Conservation (phyloP, 2,329 filamentous ascomycete species). For the Gnomoniopsis smithogilvyi region DNA sequence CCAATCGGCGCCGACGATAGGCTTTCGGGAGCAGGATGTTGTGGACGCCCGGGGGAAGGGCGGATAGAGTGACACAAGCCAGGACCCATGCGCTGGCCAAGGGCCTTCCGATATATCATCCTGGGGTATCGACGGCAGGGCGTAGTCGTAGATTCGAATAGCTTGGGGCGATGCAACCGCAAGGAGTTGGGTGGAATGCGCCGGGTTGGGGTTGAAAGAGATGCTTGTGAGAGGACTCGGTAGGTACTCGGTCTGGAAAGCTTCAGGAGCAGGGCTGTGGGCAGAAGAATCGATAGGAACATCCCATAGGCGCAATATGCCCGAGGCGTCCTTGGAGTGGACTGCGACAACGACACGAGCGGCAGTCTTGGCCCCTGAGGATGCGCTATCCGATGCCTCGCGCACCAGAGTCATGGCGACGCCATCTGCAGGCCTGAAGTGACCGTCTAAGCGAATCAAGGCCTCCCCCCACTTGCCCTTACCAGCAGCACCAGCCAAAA, state of each 20-base stretch:
- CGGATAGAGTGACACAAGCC: conserved; percentile 61
- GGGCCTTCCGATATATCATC: conserved; percentile 49
- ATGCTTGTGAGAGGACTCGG: conserved; percentile 52
- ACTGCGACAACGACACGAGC: conserved; percentile 55
- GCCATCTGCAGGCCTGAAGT: conserved; percentile 50
- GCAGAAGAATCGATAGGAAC: conserved; percentile 44
- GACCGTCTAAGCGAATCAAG: conserved; percentile 50
- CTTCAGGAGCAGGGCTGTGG: conserved; percentile 32
- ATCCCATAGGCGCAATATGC: conserved; percentile 57
- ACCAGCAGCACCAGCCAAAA: conserved; percentile 53
- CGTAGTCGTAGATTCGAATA: conserved; percentile 61
- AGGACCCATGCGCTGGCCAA: conserved; percentile 58
- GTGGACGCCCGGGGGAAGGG: conserved; percentile 48
- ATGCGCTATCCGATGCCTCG: conserved; percentile 24
- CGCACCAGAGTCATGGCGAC: conserved; percentile 52
- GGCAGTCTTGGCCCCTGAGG: conserved; percentile 22
- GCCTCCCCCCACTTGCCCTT: conserved; percentile 63
- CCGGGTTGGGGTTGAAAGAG: conserved; percentile 54
- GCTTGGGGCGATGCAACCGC: conserved; percentile 53
- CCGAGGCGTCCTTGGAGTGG: conserved; percentile 57
- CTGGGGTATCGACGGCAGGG: conserved; percentile 46
- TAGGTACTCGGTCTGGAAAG: conserved; percentile 61
- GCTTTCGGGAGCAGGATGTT: conserved; percentile 45
- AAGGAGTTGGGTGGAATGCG: conserved; percentile 54
- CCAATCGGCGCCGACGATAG: conserved; percentile 61